phyloP scores from a whole-genome alignment of 306 rosid species.

The Oxytropis ochrocephala region DNA sequence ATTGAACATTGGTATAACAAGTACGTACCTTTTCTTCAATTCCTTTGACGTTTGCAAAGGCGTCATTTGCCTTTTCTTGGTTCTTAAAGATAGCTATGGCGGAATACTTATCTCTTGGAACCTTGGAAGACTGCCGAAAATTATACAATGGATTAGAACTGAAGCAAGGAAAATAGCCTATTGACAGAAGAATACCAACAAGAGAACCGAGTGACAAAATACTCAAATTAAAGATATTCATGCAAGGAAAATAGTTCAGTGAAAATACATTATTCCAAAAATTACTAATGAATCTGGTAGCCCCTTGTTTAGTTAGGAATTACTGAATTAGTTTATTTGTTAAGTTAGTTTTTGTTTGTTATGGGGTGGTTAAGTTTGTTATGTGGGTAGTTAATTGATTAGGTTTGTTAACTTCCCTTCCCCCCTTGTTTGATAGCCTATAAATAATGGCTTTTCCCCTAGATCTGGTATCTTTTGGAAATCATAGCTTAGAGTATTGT shows the following conservation, averaged over 20 bases:
- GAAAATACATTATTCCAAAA: slow-evolving; percentile 2
- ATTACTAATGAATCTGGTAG: neutral
- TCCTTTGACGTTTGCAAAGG: slow-evolving; percentile 54
- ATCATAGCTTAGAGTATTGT: too few relatives aligned
- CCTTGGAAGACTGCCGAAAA: slow-evolving; percentile 47
- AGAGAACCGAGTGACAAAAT: neutral
- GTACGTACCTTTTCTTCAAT: slow-evolving; percentile 39
- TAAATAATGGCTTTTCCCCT: too few relatives aligned
- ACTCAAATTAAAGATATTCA: neutral
- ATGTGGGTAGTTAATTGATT: too few relatives aligned
- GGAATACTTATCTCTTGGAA: slow-evolving; percentile 38
- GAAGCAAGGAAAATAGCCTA: slow-evolving; percentile 2
- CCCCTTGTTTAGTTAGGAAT: too few relatives aligned
- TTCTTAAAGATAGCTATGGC: slow-evolving; percentile 55
- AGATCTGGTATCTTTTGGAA: too few relatives aligned
- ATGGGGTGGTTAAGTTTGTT: too few relatives aligned
- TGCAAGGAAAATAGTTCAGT: too few relatives aligned
- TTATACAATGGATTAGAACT: slow-evolving; percentile 9
- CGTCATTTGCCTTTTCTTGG: slow-evolving; percentile 47
- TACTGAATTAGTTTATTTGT: too few relatives aligned
- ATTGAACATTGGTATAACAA: neutral
- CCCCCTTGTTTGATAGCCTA: too few relatives aligned
- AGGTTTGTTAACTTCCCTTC: too few relatives aligned
- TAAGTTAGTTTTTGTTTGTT: too few relatives aligned
- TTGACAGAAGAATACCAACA: too few relatives aligned